These are phyloP conservation scores for Pleurotus sapidus DNA, from an alignment of 768 basidiomycete genomes.

Conservation along the genomic window DNA sequence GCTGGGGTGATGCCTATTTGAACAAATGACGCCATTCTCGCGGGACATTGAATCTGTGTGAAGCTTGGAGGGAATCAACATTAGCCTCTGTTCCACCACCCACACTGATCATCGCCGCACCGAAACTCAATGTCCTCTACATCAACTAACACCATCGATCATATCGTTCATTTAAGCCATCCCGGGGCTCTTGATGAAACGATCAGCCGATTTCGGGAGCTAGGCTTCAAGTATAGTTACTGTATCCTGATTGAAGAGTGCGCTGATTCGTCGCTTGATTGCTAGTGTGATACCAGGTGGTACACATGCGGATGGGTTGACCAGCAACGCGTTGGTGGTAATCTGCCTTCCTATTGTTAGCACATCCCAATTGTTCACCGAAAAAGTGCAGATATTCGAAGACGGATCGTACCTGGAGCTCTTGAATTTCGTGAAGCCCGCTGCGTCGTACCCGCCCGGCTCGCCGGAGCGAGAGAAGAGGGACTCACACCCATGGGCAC, in stretches of 20 bases:
- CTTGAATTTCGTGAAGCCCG: conserved; percentile 59
- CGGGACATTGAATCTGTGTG: too few relatives aligned
- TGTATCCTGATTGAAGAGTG: neutral
- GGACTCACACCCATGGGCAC: conserved; percentile 50
- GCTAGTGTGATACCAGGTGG: conserved; percentile 65
- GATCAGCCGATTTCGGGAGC: conserved; percentile 47
- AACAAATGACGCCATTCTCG: too few relatives aligned
- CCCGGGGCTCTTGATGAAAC: conserved; percentile 52
- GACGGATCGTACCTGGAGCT: conserved; percentile 70
- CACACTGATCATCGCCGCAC: too few relatives aligned
- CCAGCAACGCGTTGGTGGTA: conserved; percentile 66
- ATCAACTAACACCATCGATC: conserved; percentile 43
- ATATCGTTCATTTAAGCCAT: conserved; percentile 71
- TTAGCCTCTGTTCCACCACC: too few relatives aligned
- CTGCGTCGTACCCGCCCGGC: conserved; percentile 48
- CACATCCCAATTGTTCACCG: neutral
- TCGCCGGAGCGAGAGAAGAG: conserved; percentile 43
- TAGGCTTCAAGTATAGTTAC: conserved; percentile 62
- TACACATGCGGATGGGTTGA: conserved; percentile 58
- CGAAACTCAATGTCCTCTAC: neutral
- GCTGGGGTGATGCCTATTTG: too few relatives aligned
- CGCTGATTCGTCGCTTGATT: neutral
- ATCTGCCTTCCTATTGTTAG: conserved; percentile 11
- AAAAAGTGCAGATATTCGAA: conserved; percentile 37
- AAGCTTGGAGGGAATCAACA: too few relatives aligned